Evolutionary conservation across 73 alveolate species (phyloP).

Genomic region (Diophrys sp.): DNA sequence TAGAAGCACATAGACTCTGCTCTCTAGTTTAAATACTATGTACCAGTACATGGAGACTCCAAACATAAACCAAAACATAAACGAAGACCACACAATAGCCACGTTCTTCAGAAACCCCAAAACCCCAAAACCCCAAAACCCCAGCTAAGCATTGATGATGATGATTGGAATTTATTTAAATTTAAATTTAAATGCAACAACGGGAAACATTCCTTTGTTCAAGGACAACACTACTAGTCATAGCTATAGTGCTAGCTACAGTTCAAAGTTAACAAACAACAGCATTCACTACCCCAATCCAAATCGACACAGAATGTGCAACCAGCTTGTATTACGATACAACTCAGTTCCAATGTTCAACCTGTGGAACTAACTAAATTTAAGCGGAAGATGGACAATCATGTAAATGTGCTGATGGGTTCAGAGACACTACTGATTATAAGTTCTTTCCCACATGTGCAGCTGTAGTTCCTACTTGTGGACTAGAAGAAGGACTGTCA

Average conservation of each 20-base stretch:
- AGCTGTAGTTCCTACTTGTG: too few relatives aligned
- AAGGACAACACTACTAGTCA: not conserved
- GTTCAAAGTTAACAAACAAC: constrained; percentile 2
- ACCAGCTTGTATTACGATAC: constrained; percentile 5
- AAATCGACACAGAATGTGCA: not conserved
- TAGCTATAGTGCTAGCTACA: not conserved
- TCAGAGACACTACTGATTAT: constrained; percentile 16
- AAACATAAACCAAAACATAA: constrained; percentile 83
- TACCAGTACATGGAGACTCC: constrained; percentile 83
- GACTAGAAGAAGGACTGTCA: constrained; percentile 27
- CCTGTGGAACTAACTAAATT: not conserved
- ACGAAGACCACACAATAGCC: constrained; percentile 79
- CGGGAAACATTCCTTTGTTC: not conserved
- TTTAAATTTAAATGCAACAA: constrained; percentile 9
- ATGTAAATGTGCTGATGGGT: constrained; percentile 42
- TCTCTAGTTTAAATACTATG: constrained; percentile 81
- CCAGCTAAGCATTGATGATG: not conserved
- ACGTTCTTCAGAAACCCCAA: too few relatives aligned
- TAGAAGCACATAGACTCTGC: constrained; percentile 75
- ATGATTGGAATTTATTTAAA: constrained; percentile 9
- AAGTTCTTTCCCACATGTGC: constrained; percentile 26
- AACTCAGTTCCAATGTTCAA: constrained; percentile 20
- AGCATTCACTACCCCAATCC: not conserved
- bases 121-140: constrained; percentile 22
- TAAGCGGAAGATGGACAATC: constrained; percentile 12